Evolutionary conservation across 306 rosid genomes (phyloP), one percentile per base, ranked within the genome.

Genomic region (Vachellia pachyceras): DNA sequence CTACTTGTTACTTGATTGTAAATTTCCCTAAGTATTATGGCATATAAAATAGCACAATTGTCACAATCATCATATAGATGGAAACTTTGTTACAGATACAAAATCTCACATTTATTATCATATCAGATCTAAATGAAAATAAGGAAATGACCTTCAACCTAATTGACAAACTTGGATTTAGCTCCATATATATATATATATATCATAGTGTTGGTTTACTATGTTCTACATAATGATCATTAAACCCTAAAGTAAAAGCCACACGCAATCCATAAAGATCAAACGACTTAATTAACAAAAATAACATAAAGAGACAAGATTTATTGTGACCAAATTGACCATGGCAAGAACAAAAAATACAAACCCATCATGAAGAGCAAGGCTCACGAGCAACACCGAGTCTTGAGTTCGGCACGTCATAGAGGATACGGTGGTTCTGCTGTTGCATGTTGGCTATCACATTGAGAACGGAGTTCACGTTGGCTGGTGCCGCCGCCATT

Each of bases 371-470:
- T 72, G 77, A 82, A 39, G 96, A 88, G 87, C 99, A 95, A 7
- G 47, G 46, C 85, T 95, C 99, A 39, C 98, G 99, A 76, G 99
- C 55, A 41, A 95, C 92, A 0, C 99, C 99, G 1, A 95, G 78
- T 86, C 94, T 88, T 0, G 95, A 90, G 76, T 95, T 95, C 36
- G 99, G 97, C 1, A 91, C 69, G 33, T 95, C 99, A 36, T 49
- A 88, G 67, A 95, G 90, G 12, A 91, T 65, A 18, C 99, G 94
- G 45, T 95, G 99, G 72, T 95, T 95, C 64, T 95, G 99, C 71
- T 95, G 99, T 45, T 95, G 99, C 95, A 95, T 87, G 79, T 86
- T 95, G 82, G 99, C 99, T 17, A 95, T 93, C 67, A 95, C 97
- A 22, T 93, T 95, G 0, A 95, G 90, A 49, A 90, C 99, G 0